Conservation (phyloP, 176 grass and related monocot species). For the Phoenix roebelenii region DNA sequence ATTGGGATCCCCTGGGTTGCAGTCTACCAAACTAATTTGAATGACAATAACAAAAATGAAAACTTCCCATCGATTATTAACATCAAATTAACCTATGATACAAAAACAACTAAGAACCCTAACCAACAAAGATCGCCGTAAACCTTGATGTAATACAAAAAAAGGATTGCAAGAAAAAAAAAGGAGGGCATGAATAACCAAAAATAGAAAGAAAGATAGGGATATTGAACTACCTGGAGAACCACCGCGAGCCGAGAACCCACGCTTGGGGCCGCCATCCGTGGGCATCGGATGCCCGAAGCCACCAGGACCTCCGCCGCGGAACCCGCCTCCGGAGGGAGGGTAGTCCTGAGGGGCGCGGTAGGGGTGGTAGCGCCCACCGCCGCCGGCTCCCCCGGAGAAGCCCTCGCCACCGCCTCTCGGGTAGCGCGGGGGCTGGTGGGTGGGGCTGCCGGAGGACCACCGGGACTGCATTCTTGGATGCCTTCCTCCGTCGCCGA, state of each 20-base stretch:
- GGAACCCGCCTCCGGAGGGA: conserved; percentile 21
- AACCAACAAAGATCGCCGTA: no score
- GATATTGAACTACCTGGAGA: conserved; percentile 11
- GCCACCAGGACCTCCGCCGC: conserved; percentile 26
- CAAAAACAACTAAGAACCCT: no score
- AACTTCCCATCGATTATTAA: no score
- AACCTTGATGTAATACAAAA: no score
- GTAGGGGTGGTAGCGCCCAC: conserved; percentile 60
- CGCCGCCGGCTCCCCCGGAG: conserved; percentile 11
- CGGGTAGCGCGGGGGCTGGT: conserved; percentile 8
- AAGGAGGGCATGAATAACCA: neutral
- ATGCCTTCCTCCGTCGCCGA: conserved; percentile 18
- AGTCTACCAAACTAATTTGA: no score
- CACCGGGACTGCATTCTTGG: conserved; percentile 13
- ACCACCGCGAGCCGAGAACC: conserved; percentile 17
- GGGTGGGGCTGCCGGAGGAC: conserved; percentile 21
- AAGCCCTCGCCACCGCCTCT: conserved; percentile 15
- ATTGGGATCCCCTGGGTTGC: no score
- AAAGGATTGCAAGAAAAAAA: neutral
- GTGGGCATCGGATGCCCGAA: neutral
- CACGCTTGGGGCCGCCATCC: conserved; percentile 4
- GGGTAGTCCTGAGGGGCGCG: conserved; percentile 24
- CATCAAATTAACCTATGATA: no score
- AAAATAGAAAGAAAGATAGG: neutral
- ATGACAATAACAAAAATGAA: no score